Base-by-base conservation (phyloP, 2,329 filamentous ascomycete species). In the Pleurostoma richardsiae region DNA sequence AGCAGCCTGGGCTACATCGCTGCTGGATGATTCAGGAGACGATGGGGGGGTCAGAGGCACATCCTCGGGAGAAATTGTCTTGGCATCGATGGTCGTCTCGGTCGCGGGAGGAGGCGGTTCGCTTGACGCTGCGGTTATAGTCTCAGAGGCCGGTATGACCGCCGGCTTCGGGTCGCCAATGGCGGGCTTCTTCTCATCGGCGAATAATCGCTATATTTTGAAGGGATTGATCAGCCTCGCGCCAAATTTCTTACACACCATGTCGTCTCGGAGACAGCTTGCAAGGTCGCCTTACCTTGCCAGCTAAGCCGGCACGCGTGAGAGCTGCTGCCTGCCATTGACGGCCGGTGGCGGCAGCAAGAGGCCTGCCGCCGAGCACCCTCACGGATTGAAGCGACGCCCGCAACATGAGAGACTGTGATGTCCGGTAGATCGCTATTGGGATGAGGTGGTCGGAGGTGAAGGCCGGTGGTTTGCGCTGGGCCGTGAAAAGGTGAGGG, bases 311-410 rank as follows among this genome's bases (percentile, higher is more conserved):
- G 48, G 61, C 54, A 52, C 62, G 64, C 53, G 65, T 63, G 52
- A 63, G 62, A 49, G 66, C 66, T 51, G 66, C 61, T 54, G 64
- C 60, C 52, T 77, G 75, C 79, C 79, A 83, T 82, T 82, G 80
- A 65, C 74, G 77, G 65, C 69, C 68, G 57, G 70, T 70, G 62
- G 71, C 68, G 59, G 75, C 71, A 65, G 70, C 70, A 64, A 70
- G 59, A 61, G 78, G 71, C 70, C 71, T 75, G 65, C 71, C 69
- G 69, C 76, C 71, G 65, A 82, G 68, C 60, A 74, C 72, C 74
- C 74, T 80, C 63, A 77, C 77, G 66, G 81, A 82, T 72, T 76
- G 79, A 72, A 85, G 71, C 68, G 81, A 83, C 67, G 79, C 80
- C 73, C 81, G 82, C 78, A 85, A 77, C 82, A 85, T 85, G 73